phyloP scores from a whole-genome alignment of 139 green algal species.

The Chlamydomonas schloesseri region DNA sequence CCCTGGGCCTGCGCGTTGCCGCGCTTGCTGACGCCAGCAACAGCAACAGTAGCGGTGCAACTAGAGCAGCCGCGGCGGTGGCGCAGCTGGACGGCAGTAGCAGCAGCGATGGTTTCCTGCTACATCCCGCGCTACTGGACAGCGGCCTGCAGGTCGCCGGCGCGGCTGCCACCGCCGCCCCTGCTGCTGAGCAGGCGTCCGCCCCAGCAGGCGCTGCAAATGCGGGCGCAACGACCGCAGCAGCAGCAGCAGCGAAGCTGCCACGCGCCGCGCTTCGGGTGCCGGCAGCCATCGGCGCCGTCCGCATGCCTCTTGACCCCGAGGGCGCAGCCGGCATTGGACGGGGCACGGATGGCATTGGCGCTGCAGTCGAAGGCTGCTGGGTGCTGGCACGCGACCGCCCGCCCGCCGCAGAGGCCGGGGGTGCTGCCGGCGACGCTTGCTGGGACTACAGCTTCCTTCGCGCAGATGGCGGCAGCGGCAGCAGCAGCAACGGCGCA shows the following conservation, averaged over 20 bases:
- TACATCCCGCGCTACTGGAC: slow-evolving; percentile 71
- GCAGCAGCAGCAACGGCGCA: too few relatives aligned
- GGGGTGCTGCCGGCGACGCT: neutral
- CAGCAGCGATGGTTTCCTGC: slow-evolving; percentile 2
- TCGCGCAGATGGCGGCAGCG: too few relatives aligned
- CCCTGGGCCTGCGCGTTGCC: neutral
- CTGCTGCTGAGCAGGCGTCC: too few relatives aligned
- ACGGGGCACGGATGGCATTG: too few relatives aligned
- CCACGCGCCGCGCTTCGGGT: slow-evolving; percentile 29
- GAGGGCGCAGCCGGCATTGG: slow-evolving; percentile 72
- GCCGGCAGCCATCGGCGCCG: slow-evolving; percentile 33
- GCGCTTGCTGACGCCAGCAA: too few relatives aligned
- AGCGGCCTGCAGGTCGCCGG: slow-evolving; percentile 63
- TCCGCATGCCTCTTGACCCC: slow-evolving; percentile 1
- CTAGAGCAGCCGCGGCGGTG: too few relatives aligned
- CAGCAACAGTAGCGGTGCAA: neutral
- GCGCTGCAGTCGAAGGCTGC: too few relatives aligned
- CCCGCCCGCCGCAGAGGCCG: too few relatives aligned
- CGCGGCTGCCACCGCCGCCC: too few relatives aligned
- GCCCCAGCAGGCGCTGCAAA: too few relatives aligned
- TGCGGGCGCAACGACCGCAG: too few relatives aligned
- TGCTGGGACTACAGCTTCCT: neutral
- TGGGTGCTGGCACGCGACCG: neutral
- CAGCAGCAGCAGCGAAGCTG: too few relatives aligned
- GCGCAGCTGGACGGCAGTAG: neutral